Base-by-base conservation (phyloP, 192 early-diverging fungal species). In the Coemansia sp. region DNA sequence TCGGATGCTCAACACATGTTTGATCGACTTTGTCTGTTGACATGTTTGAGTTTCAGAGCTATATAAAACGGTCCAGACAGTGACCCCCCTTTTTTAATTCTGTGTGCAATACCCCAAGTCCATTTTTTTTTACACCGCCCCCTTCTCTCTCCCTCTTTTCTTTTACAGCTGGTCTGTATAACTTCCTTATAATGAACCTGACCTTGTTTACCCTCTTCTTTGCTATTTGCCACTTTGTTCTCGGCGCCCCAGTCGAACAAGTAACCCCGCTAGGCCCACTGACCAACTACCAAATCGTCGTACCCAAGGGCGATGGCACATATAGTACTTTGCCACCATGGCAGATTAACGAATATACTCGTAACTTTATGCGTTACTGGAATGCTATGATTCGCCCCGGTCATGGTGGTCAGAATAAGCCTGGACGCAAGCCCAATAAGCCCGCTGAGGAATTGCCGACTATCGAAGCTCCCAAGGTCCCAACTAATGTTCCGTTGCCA, bases 101-200 rank as follows among this genome's bases (percentile, higher is more conserved):
- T n/a, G 20, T 67, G 50, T 39, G 68, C 68, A 50, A 58, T 58
- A 29, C 65, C 8, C n/a, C n/a, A n/a, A n/a, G 43, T 67, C 36
- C 5, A 53, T 55, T 60, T n/a, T 36, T 20, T 24, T 68, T 39
- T 16, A 15, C 27, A n/a, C n/a, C n/a, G n/a, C n/a, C n/a, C n/a
- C n/a, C n/a, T n/a, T n/a, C 15, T 1, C 27, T 40, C 36, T 7
- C 55, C 34, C 50, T n/a, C 36, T 38, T 33, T 64, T 27, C 46
- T n/a, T n/a, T 41, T 77, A 71, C 68, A 77, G 76, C 76, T 64
- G 76, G 76, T 64, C 76, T 77, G 71, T 77, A 77, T 15, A 43
- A 40, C 34, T 40, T 24, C 22, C 11, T 3, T 3, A 58, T 58
- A 58, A 58, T 58, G 55, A 58, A 58, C 55, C 55, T 58, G 5